phyloP scores from a whole-genome alignment of 768 basidiomycete genomes.

The Boletus subcaerulescens region DNA sequence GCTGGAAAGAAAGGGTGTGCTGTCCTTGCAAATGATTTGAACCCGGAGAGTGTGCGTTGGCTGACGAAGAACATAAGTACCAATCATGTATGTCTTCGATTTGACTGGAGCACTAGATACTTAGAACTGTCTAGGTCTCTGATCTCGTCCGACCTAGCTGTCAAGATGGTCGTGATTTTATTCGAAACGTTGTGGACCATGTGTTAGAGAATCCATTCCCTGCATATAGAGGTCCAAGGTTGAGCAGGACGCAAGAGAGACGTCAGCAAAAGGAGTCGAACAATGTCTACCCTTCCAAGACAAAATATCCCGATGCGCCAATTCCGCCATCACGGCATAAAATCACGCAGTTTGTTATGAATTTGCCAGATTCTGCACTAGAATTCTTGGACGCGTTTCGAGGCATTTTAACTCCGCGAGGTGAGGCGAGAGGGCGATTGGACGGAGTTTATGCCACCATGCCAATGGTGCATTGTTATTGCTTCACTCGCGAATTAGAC shows the following conservation, averaged over 20 bases:
- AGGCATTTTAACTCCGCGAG: slow-evolving; percentile 55
- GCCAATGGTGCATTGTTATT: slow-evolving; percentile 95
- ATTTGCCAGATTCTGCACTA: slow-evolving; percentile 90
- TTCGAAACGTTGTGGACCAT: slow-evolving; percentile 52
- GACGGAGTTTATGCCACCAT: slow-evolving; percentile 49
- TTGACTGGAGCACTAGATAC: background rate
- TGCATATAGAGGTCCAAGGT: slow-evolving; percentile 45
- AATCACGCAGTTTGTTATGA: slow-evolving; percentile 95
- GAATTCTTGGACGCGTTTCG: slow-evolving; percentile 86
- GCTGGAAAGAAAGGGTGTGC: slow-evolving; percentile 89
- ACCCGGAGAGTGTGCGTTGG: slow-evolving; percentile 83
- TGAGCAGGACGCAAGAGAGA: slow-evolving; percentile 34
- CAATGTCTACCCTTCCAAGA: background rate
- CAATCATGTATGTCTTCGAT: slow-evolving; percentile 62
- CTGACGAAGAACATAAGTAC: slow-evolving; percentile 64
- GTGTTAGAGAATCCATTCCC: slow-evolving; percentile 68
- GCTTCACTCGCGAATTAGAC: slow-evolving; percentile 88
- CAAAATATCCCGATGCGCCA: slow-evolving; percentile 6
- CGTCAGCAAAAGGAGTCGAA: slow-evolving; percentile 28
- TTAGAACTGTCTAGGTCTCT: slow-evolving; percentile 46
- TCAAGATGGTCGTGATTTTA: slow-evolving; percentile 87
- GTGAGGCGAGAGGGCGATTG: slow-evolving; percentile 38
- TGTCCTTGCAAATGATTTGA: slow-evolving; percentile 91
- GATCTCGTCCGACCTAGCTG: slow-evolving; percentile 69
- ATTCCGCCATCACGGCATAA: slow-evolving; percentile 42